Evolutionary conservation across 441 rosid genomes (phyloP).

Genomic region (Corymbia calophylla): DNA sequence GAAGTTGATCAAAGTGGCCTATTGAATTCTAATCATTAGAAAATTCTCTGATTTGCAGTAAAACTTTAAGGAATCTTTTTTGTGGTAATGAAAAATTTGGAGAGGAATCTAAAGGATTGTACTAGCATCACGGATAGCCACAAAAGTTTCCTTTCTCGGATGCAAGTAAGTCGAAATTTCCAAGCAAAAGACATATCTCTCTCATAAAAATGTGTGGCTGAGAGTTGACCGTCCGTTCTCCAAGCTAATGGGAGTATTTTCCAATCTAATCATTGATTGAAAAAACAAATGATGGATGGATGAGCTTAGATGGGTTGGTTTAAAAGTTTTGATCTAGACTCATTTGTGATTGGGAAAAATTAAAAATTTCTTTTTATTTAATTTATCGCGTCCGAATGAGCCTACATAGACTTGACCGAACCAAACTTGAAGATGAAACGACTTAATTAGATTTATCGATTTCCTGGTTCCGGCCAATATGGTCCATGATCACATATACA

Average conservation of each 20-base stretch:
- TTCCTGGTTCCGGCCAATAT: not conserved
- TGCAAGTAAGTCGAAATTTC: not conserved
- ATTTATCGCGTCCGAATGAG: not conserved
- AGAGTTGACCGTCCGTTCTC: not conserved
- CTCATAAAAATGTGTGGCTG: not conserved
- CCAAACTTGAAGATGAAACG: not conserved
- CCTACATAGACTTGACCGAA: not conserved
- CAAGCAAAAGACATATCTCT: not conserved
- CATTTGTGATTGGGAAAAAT: too few species aligned
- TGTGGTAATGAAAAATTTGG: not conserved
- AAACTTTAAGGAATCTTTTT: too few species aligned
- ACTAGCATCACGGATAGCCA: not conserved
- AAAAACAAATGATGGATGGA: not conserved
- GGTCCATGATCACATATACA: not conserved
- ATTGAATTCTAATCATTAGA: not conserved
- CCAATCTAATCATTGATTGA: not conserved
- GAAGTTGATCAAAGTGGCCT: not conserved
- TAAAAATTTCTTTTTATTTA: too few species aligned
- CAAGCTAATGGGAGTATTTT: too few species aligned
- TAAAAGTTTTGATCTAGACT: too few species aligned
- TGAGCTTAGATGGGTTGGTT: not conserved
- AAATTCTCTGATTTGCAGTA: not conserved
- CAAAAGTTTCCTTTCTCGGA: not conserved
- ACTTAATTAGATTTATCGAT: too few species aligned
- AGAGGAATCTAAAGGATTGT: not conserved